These are phyloP conservation scores for Gossypioides kirkii DNA, from an alignment of 345 rosid genomes.

Conservation along the genomic window DNA sequence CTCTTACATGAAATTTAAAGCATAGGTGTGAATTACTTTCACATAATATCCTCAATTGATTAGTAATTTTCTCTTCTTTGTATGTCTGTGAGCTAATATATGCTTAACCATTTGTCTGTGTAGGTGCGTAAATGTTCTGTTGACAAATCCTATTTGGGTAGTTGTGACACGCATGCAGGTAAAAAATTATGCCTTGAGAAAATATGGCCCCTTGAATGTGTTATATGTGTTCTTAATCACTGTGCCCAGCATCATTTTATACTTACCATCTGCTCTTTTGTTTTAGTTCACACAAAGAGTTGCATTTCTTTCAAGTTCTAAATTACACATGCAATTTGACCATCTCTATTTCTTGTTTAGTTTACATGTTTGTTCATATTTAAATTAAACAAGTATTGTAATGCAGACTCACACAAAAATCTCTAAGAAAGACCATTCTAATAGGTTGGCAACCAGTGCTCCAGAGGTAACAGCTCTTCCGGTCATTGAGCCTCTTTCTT, in stretches of 20 bases:
- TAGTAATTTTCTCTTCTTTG: background rate
- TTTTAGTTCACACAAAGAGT: background rate
- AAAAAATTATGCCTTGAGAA: conserved; percentile 14
- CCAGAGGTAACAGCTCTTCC: conserved; percentile 36
- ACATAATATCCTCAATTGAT: background rate
- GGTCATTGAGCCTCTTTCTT: conserved; percentile 57
- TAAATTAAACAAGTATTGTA: conserved; percentile 15
- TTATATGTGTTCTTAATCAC: background rate
- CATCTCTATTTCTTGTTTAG: background rate
- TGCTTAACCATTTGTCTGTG: conserved; percentile 21
- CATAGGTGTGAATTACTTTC: background rate
- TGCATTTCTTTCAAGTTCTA: background rate
- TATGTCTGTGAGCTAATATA: conserved; percentile 11
- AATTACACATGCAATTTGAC: background rate
- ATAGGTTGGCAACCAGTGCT: conserved; percentile 25
- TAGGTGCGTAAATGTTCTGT: conserved; percentile 84
- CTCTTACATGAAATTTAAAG: background rate
- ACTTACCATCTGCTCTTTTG: background rate
- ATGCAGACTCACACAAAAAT: conserved; percentile 81
- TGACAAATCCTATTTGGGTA: conserved; percentile 97
- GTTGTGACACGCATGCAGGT: conserved; percentile 99
- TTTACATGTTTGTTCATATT: background rate
- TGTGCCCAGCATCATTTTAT: background rate
- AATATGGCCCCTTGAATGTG: background rate
- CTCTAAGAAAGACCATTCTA: conserved; percentile 36